Conservation (phyloP, 148 eudicot species). For the Camellia lanceoleosa region DNA sequence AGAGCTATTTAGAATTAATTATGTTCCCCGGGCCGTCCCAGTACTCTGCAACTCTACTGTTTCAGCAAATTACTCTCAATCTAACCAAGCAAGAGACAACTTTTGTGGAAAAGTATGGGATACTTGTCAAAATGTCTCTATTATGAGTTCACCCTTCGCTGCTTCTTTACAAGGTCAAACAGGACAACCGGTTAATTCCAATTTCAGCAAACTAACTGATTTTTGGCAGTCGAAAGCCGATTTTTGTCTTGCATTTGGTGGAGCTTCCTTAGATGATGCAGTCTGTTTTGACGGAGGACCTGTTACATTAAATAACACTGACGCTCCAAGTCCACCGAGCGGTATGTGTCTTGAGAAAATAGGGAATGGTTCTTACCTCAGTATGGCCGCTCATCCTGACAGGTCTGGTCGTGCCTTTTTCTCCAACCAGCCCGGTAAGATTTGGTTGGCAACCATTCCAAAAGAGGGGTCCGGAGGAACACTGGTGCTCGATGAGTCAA, state of each 20-base stretch:
- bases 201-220: slow-evolving; percentile 47
- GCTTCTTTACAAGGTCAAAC: slow-evolving; percentile 45
- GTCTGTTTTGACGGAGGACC: slow-evolving; percentile 60
- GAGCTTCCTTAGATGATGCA: slow-evolving; percentile 41
- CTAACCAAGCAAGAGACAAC: slow-evolving; percentile 33
- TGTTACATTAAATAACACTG: slow-evolving; percentile 39
- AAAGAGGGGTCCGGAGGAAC: slow-evolving; percentile 47
- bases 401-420: slow-evolving; percentile 80
- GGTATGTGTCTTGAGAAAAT: slow-evolving; percentile 84
- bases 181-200: slow-evolving; percentile 32
- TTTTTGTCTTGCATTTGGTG: slow-evolving; percentile 70
- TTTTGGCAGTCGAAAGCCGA: slow-evolving; percentile 57
- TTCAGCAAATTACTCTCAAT: slow-evolving; percentile 31
- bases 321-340: slow-evolving; percentile 29
- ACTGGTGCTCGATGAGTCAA: slow-evolving; percentile 63
- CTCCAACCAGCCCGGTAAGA: slow-evolving; percentile 60
- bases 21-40: slow-evolving; percentile 46
- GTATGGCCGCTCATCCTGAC: slow-evolving; percentile 77
- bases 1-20: slow-evolving; percentile 43
- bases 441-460: slow-evolving; percentile 76
- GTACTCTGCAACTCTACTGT: slow-evolving; percentile 63
- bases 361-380: slow-evolving; percentile 69
- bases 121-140: slow-evolving; percentile 64
- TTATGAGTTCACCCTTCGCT: slow-evolving; percentile 63
- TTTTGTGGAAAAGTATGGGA: slow-evolving; percentile 79